phyloP scores from a whole-genome alignment of 176 grass and related monocot species.

The Triticum timopheevii region DNA sequence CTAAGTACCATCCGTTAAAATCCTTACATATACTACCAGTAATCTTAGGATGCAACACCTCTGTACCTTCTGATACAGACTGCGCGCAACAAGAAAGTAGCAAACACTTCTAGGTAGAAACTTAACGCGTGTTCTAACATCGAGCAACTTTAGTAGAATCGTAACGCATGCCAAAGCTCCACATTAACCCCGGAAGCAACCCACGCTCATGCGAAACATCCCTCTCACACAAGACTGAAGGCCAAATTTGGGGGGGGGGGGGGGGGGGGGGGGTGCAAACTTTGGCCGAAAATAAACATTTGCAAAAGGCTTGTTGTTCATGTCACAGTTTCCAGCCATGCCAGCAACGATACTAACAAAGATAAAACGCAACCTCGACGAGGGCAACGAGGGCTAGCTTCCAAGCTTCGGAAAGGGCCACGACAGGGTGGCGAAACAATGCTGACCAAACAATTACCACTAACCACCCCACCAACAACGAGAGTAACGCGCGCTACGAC shows the following conservation, averaged over 20 bases:
- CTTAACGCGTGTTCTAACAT: not conserved
- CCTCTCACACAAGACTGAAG: not conserved
- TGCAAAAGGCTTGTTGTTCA: not conserved
- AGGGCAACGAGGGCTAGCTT: not conserved
- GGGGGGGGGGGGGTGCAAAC: not conserved
- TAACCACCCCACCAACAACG: not conserved
- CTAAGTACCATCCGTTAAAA: not conserved
- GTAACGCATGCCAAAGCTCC: not conserved
- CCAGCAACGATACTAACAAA: not conserved
- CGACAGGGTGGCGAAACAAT: not conserved
- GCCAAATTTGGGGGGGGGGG: too few species aligned
- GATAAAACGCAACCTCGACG: not conserved
- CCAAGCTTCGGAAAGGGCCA: not conserved
- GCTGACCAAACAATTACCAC: not conserved
- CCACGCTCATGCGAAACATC: not conserved
- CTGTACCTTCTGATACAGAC: too few species aligned
- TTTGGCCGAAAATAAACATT: not conserved
- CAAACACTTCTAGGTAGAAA: not conserved
- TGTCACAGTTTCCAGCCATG: conserved; percentile 22
- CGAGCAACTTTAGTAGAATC: not conserved
- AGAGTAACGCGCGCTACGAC: not conserved
- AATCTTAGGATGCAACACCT: too few species aligned
- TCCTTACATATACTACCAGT: too few species aligned
- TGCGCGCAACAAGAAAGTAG: not conserved
- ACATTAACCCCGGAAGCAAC: not conserved